These are phyloP conservation scores for Salvia sclarea DNA, from an alignment of 305 asterid species.

Conservation along the genomic window DNA sequence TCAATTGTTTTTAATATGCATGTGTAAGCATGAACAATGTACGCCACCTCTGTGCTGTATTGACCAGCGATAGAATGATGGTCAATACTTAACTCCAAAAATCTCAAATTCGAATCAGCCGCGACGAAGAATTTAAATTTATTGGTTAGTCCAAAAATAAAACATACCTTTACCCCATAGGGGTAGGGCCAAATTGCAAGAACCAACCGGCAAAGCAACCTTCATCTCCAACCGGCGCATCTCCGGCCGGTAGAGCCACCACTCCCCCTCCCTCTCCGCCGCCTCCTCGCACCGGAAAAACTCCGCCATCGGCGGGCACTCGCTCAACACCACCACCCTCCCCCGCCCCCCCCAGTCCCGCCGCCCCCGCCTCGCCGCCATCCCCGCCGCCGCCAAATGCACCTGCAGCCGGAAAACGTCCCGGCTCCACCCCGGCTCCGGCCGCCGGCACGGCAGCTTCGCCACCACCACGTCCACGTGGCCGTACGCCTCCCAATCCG, in stretches of 20 bases:
- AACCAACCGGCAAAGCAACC: constrained; percentile 73
- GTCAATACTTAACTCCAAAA: too few species aligned
- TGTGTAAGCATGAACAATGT: too few species aligned
- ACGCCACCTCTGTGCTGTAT: too few species aligned
- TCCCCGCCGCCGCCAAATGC: constrained; percentile 62
- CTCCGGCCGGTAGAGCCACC: constrained; percentile 74
- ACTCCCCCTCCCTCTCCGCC: constrained; percentile 64
- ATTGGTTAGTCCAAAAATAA: too few species aligned
- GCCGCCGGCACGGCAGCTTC: constrained; percentile 59
- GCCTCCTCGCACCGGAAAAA: constrained; percentile 74
- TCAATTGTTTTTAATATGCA: too few species aligned
- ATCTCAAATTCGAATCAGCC: too few species aligned
- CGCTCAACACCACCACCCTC: constrained; percentile 68
- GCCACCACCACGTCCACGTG: constrained; percentile 70
- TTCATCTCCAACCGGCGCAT: constrained; percentile 57
- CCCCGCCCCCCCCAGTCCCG: constrained; percentile 48
- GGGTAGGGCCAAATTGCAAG: constrained; percentile 84
- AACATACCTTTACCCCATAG: constrained; percentile 80
- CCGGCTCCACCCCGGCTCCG: constrained; percentile 64
- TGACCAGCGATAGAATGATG: too few species aligned
- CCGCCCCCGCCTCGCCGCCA: constrained; percentile 60
- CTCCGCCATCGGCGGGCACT: constrained; percentile 76
- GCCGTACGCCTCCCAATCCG: constrained; percentile 40
- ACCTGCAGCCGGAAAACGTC: constrained; percentile 82
- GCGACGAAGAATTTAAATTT: too few species aligned